These are phyloP conservation scores for Aspergillus floridensis DNA, from an alignment of 2,329 filamentous ascomycete species.

Conservation along the genomic window DNA sequence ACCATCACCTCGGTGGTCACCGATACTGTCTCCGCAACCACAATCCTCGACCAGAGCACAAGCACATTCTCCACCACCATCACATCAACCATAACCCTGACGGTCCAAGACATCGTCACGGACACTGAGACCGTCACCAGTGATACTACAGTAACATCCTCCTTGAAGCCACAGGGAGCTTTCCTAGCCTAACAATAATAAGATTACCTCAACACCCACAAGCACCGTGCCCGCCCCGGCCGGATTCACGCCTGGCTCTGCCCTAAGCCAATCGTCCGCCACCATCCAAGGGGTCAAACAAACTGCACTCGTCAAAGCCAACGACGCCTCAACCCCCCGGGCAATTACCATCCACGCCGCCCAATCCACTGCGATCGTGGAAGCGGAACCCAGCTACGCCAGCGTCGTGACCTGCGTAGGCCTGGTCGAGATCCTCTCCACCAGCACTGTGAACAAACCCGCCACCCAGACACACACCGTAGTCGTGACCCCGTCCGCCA, in stretches of 20 bases:
- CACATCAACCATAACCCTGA: background rate
- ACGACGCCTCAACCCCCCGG: background rate
- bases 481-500: background rate
- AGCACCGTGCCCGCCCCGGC: background rate
- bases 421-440: background rate
- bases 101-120: background rate
- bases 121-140: background rate
- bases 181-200: background rate
- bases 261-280: background rate
- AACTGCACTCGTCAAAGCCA: background rate
- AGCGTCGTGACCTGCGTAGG: background rate
- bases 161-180: no score
- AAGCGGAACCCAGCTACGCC: background rate
- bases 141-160: background rate
- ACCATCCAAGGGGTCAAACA: background rate
- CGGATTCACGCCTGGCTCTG: background rate
- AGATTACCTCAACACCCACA: background rate
- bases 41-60: background rate
- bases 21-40: background rate
- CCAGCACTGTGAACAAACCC: background rate
- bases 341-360: background rate
- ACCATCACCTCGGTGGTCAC: background rate
- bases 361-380: background rate
- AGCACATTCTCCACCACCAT: background rate
- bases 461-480: background rate